Evolutionary conservation across 176 grass and related monocot genomes (phyloP).

Genomic region (Oryza rufipogon): DNA sequence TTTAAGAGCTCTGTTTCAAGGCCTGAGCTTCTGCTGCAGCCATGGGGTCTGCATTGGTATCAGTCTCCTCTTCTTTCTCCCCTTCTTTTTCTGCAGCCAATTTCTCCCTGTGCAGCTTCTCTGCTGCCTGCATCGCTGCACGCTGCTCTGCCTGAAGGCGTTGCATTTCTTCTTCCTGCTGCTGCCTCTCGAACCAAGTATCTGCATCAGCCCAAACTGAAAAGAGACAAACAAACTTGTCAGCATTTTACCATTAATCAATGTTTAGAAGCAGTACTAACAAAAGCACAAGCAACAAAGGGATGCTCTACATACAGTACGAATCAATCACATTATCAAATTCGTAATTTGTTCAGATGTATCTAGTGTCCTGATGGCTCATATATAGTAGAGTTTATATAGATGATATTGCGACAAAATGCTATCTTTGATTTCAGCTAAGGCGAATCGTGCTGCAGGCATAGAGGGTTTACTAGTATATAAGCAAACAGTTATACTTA

Average conservation of each 20-base stretch:
- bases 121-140: conserved; percentile 86
- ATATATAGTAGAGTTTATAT: background rate
- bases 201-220: conserved; percentile 97
- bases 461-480: background rate
- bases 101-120: conserved; percentile 88
- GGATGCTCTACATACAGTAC: background rate
- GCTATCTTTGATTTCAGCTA: background rate
- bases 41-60: conserved; percentile 70
- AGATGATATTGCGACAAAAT: background rate
- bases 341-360: background rate
- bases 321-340: background rate
- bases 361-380: background rate
- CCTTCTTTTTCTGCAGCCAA: conserved; percentile 75
- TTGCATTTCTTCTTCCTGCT: conserved; percentile 97
- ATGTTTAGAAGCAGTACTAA: background rate
- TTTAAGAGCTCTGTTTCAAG: conserved; percentile 55
- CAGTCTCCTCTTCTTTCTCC: conserved; percentile 77
- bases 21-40: conserved; percentile 60
- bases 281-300: background rate
- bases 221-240: conserved; percentile 29
- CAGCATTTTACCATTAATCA: conserved; percentile 3
- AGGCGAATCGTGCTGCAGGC: background rate
- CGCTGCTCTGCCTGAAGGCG: conserved; percentile 80
- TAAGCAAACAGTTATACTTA: background rate
- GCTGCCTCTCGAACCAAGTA: conserved; percentile 99